A percentile compares a stretch with the other conserved stretches of the same genome.
Evolutionary conservation across 495 filamentous ascomycete genomes (phyloP).

Genomic region (Talaromyces trachyspermus): DNA sequence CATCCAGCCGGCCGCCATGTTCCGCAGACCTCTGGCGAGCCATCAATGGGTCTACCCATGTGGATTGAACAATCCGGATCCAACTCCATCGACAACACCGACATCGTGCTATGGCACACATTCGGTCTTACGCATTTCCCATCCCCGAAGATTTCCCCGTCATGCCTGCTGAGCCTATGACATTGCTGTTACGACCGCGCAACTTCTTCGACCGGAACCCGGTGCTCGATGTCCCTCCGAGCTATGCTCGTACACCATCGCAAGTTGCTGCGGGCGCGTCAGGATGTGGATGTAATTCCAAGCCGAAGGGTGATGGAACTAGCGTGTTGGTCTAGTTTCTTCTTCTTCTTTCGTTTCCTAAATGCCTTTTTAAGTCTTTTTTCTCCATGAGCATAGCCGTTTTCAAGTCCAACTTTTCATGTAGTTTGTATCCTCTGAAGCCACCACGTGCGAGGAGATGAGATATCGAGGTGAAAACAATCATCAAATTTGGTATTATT

Average conservation of each 20-base stretch:
- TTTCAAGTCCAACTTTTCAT: too few species aligned
- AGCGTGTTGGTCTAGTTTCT: constrained; percentile 39
- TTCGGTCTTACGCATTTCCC: constrained; percentile 94
- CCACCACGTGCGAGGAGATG: too few species aligned
- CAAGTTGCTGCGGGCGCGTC: constrained; percentile 48
- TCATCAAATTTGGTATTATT: too few species aligned
- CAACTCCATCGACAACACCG: constrained; percentile 70
- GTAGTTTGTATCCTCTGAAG: too few species aligned
- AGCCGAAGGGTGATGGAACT: constrained; percentile 31
- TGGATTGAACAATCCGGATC: constrained; percentile 69
- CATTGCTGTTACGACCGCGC: constrained; percentile 70
- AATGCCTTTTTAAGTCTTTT: too few species aligned
- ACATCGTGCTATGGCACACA: constrained; percentile 94
- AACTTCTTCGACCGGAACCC: constrained; percentile 88
- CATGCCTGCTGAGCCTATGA: constrained; percentile 92
- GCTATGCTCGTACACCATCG: constrained; percentile 65
- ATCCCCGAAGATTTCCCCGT: constrained; percentile 89
- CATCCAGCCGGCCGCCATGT: constrained; percentile 92
- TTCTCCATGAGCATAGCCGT: too few species aligned
- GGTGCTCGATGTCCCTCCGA: constrained; percentile 79
- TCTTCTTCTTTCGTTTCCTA: too few species aligned
- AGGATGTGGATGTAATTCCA: constrained; percentile 29
- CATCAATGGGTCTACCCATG: constrained; percentile 66
- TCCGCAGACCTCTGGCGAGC: constrained; percentile 84
- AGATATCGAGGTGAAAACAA: too few species aligned